Evolutionary conservation across 176 grass and related monocot species (phyloP).

Genomic region (Tillandsia fasciculata): DNA sequence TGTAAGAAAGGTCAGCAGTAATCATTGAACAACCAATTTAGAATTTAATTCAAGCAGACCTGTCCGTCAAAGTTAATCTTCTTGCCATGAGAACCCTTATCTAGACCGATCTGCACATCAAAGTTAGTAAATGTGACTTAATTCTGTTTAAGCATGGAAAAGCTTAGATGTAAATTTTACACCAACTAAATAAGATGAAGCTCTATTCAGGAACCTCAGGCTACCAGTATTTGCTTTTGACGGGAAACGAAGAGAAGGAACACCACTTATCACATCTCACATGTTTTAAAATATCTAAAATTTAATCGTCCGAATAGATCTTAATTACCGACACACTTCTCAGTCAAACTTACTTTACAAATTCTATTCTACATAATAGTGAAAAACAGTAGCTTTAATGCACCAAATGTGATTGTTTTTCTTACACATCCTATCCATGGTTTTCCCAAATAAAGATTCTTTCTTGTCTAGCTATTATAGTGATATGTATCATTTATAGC

Average conservation of each 20-base stretch:
- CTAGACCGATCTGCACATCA: conserved; percentile 60
- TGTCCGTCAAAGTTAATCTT: conserved; percentile 60
- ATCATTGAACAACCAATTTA: background rate
- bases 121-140: background rate
- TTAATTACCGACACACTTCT: no score
- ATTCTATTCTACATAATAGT: no score
- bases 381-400: no score
- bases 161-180: background rate
- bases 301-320: no score
- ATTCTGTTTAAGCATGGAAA: conserved; percentile 6
- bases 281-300: no score
- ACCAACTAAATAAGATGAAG: background rate
- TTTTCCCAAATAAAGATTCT: no score
- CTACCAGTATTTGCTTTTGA: background rate
- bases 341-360: background rate
- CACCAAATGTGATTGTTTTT: no score
- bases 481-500: no score
- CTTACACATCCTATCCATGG: no score
- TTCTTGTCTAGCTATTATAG: no score
- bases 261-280: background rate
- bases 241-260: no score
- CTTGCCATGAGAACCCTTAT: conserved; percentile 79
- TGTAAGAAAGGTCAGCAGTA: background rate
- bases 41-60: conserved; percentile 29
- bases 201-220: background rate